Evolutionary conservation across 768 basidiomycete genomes (phyloP).

Genomic region (Dentipellis sp.): DNA sequence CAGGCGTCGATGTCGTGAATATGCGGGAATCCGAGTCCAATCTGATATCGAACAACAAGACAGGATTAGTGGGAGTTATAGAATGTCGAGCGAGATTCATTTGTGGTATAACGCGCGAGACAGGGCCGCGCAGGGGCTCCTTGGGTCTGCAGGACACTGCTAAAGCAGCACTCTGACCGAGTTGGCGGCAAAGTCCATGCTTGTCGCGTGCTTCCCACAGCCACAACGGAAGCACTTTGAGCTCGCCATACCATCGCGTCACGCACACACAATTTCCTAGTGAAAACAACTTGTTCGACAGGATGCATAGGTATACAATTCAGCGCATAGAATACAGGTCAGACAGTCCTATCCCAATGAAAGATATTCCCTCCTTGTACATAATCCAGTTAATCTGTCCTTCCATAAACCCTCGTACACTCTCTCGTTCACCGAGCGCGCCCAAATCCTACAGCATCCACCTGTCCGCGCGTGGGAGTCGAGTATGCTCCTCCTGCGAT

Average conservation of each 20-base stretch:
- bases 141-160: too few relatives aligned
- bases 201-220: neutral
- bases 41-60: slow-evolving; percentile 66
- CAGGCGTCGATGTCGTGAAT: slow-evolving; percentile 72
- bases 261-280: neutral
- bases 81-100: slow-evolving; percentile 87
- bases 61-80: slow-evolving; percentile 66
- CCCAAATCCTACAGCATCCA: slow-evolving; percentile 13
- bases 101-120: slow-evolving; percentile 18
- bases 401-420: neutral
- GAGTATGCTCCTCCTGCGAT: slow-evolving; percentile 8
- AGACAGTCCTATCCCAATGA: neutral
- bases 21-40: slow-evolving; percentile 76
- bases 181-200: neutral
- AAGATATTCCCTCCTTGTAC: neutral
- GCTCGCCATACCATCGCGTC: neutral
- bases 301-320: neutral
- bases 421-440: slow-evolving; percentile 6
- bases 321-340: neutral
- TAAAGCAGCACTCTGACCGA: too few relatives aligned
- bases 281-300: neutral
- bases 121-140: neutral
- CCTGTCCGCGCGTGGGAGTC: slow-evolving; percentile 12
- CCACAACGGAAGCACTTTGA: neutral
- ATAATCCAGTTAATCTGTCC: neutral